Base-by-base conservation (phyloP, 2,329 filamentous ascomycete species). In the Conoideocrella luteorostrata region DNA sequence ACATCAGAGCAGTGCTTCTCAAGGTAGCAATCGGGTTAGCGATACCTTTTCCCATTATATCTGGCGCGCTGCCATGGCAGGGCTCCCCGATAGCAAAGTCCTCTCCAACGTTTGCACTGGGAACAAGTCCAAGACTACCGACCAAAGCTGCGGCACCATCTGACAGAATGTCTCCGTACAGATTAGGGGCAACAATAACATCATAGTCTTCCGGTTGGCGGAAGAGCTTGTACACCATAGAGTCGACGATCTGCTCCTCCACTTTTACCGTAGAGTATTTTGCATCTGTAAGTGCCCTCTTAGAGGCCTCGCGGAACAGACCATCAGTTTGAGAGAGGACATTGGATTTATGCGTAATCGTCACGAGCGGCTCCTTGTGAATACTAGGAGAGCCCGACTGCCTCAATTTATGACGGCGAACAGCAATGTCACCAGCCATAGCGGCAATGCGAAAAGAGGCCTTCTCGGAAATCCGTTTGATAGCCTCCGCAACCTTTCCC, bases 161-260 rank as follows among this genome's bases (percentile, higher is more conserved):
- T 2, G 89, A 95, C 30, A 98, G 76, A 54, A 98, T 93, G 67
- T 98, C 93, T 54, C 93, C 93, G 70, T 98, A 97, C 49, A 98
- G 78, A 71, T 97, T 97, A 41, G 91, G 93, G 7, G 91, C 93
- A 37, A 98, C 93, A 56, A 98, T 95, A 53, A 97, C 91, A 65
- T 98, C 93, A 80, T 97, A 98, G 60, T 84, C 85, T 59, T 84
- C 78, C 34, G 93, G 93, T 69, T 97, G 88, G 50, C 91, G 88
- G 82, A 97, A 97, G 45, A 98, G 85, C 75, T 97, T 97, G 80
- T 97, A 97, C 46, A 97, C 89, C 93, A 98, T 98, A 49, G 85
- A 91, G 70, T 98, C 93, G 50, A 98, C 91, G 56, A 98, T 98
- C 72, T 98, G 93, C 75, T 97, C 93, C 68, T 97, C 93, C 43